These are phyloP conservation scores for Ceratobasidium sp. DNA, from an alignment of 1,284 basidiomycete species.

Conservation along the genomic window DNA sequence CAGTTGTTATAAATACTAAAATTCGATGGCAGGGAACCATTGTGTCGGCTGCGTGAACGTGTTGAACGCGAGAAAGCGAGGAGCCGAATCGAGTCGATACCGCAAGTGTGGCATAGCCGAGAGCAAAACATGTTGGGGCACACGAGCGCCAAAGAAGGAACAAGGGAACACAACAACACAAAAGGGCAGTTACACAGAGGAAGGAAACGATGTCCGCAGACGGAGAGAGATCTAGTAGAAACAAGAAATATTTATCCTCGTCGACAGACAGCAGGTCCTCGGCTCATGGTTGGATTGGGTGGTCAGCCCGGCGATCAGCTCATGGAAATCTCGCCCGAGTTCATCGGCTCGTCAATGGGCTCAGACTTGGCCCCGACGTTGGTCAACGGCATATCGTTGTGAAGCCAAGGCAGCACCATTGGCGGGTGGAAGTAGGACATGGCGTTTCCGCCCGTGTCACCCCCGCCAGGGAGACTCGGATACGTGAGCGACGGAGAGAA, in stretches of 20 bases:
- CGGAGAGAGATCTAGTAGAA: slow-evolving; percentile 39
- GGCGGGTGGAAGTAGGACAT: slow-evolving; percentile 66
- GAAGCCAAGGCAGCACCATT: slow-evolving; percentile 51
- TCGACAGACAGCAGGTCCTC: slow-evolving; percentile 18
- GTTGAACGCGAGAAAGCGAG: slow-evolving; percentile 43
- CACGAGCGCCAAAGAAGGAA: slow-evolving; percentile 15
- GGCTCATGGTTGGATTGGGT: background rate
- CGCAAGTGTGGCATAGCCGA: slow-evolving; percentile 34
- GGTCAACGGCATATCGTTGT: slow-evolving; percentile 30
- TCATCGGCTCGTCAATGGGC: slow-evolving; percentile 45
- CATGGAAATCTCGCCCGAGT: slow-evolving; percentile 44
- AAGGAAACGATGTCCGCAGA: slow-evolving; percentile 25
- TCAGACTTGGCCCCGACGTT: slow-evolving; percentile 45
- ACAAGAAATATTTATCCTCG: slow-evolving; percentile 33
- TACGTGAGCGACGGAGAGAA: slow-evolving; percentile 72
- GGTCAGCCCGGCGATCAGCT: slow-evolving; percentile 1
- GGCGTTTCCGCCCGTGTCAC: slow-evolving; percentile 24
- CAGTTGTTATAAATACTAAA: slow-evolving; percentile 36
- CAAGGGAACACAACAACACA: slow-evolving; percentile 12
- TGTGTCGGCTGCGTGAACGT: slow-evolving; percentile 26
- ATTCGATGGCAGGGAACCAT: slow-evolving; percentile 12
- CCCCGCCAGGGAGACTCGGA: slow-evolving; percentile 47
- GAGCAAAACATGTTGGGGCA: slow-evolving; percentile 35
- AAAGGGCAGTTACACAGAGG: slow-evolving; percentile 17
- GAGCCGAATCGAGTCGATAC: slow-evolving; percentile 33